A percentile compares a stretch with the other conserved stretches of the same genome.
Conservation (phyloP, 208 protist genomes). For the Tetramitus jugosus region DNA sequence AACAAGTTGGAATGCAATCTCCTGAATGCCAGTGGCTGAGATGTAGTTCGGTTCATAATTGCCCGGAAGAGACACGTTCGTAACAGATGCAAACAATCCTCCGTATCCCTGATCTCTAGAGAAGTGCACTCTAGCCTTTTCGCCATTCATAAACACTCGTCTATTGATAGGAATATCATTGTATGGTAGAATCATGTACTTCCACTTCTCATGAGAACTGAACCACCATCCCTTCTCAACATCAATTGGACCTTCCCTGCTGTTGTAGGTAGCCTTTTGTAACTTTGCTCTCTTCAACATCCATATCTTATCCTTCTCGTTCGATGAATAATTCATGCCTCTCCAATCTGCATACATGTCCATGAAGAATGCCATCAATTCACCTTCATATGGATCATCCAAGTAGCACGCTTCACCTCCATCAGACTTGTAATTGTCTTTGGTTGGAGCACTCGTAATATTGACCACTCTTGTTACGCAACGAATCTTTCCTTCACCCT, state of each 20-base stretch:
- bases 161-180: slow-evolving; percentile 33
- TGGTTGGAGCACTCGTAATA: slow-evolving; percentile 27
- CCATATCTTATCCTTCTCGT: slow-evolving; percentile 39
- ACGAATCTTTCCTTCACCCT: slow-evolving; percentile 22
- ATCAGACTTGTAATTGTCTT: slow-evolving; percentile 12
- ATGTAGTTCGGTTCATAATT: slow-evolving; percentile 8
- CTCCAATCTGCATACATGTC: slow-evolving; percentile 34
- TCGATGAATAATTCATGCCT: too few species aligned
- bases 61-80: not conserved
- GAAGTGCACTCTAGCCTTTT: slow-evolving; percentile 35
- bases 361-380: slow-evolving; percentile 40
- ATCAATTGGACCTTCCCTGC: slow-evolving; percentile 26
- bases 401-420: slow-evolving; percentile 29
- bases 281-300: slow-evolving; percentile 35
- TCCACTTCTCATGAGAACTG: slow-evolving; percentile 44
- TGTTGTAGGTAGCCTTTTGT: slow-evolving; percentile 23
- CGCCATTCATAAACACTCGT: slow-evolving; percentile 42
- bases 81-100: slow-evolving; percentile 33
- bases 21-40: slow-evolving; percentile 32
- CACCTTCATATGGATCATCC: slow-evolving; percentile 46
- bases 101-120: slow-evolving; percentile 31
- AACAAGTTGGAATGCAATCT: slow-evolving; percentile 36
- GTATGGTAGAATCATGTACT: slow-evolving; percentile 44
- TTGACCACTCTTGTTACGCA: slow-evolving; percentile 35
- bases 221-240: slow-evolving; percentile 46